Base-by-base conservation (phyloP, 805 yeast genomes). In the Saccharomycopsis sp. region DNA sequence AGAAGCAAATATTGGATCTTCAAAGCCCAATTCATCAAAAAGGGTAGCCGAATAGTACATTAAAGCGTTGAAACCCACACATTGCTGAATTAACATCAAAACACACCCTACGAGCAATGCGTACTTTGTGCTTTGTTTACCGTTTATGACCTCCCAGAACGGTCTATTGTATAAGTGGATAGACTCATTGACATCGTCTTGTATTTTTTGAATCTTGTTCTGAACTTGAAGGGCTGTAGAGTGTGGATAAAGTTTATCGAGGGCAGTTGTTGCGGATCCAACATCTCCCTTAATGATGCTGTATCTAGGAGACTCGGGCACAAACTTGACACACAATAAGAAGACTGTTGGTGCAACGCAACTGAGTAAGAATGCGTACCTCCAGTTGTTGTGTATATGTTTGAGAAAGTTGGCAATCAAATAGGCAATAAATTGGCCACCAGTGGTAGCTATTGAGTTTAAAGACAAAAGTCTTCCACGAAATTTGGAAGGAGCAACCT, bases 1-100 rank as follows among this genome's bases (percentile, higher is more conserved):
- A 5, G 85, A 80, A 2, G 84, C 81, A 50, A 76, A 66, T 64
- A 82, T 73, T n/a, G 86, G 83, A 65, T 81, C 79, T 8, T 71
- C 64, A 62, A 79, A 70, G 2, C 83, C 82, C 20, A 80, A 75
- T 20, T 77, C 74, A 56, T 75, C 67, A 72, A 83, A 81, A 51
- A 83, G 76, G 14, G 83, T 74, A 8, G 85, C 79, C 3, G 84
- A 80, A 64, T 82, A 83, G 68, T 81, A 82, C 78, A 82, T 80
- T 65, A 83, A 81, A 47, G 83, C 81, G 69, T 82, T 82, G 66
- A 81, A 78, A 56, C 87, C 87, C n/a, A 82, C 75, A 54, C 77
- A 72, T 67, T 82, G 87, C 65, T 83, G 87, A 62, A 80, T 75
- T 61, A 80, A 73, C 75, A 81, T 73, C 50, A 83, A 67, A 18